Evolutionary conservation across 495 filamentous ascomycete genomes (phyloP).

Genomic region (Talaromyces nanjingensis): DNA sequence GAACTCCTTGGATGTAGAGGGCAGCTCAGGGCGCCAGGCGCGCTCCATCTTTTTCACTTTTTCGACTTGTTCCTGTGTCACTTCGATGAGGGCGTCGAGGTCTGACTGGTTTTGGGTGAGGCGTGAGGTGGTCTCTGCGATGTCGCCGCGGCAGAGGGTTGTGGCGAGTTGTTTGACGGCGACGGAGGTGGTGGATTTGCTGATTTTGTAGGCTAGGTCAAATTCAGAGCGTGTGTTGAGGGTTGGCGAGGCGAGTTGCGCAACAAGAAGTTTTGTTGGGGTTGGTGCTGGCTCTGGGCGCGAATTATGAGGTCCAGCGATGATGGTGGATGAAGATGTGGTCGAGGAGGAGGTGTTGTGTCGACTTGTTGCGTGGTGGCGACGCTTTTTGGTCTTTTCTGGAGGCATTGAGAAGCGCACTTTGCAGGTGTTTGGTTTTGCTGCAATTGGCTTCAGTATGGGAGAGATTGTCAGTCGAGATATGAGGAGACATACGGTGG

Average conservation of each 20-base stretch:
- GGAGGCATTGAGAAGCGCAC: conserved; percentile 1
- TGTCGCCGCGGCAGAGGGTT: neutral
- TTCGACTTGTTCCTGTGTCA: neutral
- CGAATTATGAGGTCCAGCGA: neutral
- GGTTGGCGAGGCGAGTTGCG: neutral
- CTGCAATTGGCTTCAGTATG: neutral
- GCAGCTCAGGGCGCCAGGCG: neutral
- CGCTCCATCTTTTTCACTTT: conserved; percentile 1
- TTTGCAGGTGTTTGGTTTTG: neutral
- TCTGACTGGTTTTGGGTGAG: neutral
- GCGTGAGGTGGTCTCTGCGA: neutral
- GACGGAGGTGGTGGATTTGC: neutral
- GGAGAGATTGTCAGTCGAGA: neutral
- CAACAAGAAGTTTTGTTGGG: neutral
- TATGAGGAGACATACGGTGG: neutral
- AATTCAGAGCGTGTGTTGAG: neutral
- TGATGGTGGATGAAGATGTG: neutral
- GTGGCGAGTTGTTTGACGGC: conserved; percentile 2
- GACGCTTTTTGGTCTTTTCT: neutral
- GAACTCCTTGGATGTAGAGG: neutral
- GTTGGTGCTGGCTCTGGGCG: neutral
- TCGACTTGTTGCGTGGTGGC: neutral
- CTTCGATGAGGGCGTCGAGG: neutral
- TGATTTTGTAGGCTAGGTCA: conserved; percentile 1
- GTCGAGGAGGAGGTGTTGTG: neutral